Base-by-base conservation (phyloP, 345 rosid species). In the Citrus reticulata region DNA sequence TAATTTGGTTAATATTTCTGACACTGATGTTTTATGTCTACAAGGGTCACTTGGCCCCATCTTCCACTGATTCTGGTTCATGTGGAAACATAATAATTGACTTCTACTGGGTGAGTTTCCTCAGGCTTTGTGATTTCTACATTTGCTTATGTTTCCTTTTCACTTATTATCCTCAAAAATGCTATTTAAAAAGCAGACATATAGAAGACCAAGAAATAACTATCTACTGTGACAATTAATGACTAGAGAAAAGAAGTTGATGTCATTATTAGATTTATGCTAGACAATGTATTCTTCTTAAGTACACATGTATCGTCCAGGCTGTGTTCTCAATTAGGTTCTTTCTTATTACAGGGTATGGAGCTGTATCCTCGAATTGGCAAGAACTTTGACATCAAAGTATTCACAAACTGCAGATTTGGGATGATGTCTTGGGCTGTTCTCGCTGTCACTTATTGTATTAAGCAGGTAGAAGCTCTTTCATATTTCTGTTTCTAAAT, bases 351-450 rank as follows among this genome's bases (percentile, higher is more conserved):
- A 77, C 87, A 97, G 99, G 99, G 99, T 59, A 93, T 94, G 99
- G 98, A 94, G 87, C 80, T 96, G 70, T 96, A 96, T 88, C 99
- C 99, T 72, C 92, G 99, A 81, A 93, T 97, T 82, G 98, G 99
- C 24, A 94, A 92, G 81, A 85, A 87, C 91, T 97, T 97, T 65
- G 98, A 97, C 89, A 92, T 97, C 86, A 97, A 97, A 83, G 97
- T 94, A 77, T 97, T 97, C 87, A 93, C 98, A 62, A 97, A 93
- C 83, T 93, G 99, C 90, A 91, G 99, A 87, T 94, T 97, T 68
- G 99, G 99, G 77, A 91, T 97, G 98, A 94, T 94, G 98, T 90
- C 97, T 64, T 97, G 99, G 98, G 98, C 98, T 71, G 98, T 97
- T 90, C 96, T 97, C 80, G 95, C 98, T 55, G 84, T 94, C 85